Conservation (phyloP, 345 rosid species). For the Nephelium lappaceum region DNA sequence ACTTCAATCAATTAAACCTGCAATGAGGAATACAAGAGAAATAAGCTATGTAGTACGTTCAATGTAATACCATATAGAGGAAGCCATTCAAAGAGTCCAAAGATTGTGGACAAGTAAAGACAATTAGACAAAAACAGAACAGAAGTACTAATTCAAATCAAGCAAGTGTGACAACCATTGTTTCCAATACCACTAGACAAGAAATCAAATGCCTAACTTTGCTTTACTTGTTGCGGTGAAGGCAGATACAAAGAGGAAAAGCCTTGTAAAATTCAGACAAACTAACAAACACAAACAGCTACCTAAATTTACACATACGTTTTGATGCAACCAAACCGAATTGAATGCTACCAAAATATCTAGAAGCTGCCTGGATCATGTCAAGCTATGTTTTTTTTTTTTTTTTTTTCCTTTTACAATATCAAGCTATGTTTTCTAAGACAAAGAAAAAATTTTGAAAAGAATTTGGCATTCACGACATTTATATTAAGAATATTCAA, state of each 20-base stretch:
- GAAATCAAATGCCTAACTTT: constrained; percentile 31
- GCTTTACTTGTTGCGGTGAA: constrained; percentile 26
- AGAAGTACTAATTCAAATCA: constrained; percentile 16
- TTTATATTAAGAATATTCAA: constrained; percentile 18
- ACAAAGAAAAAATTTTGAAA: too few species aligned
- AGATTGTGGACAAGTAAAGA: constrained; percentile 18
- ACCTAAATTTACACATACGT: not conserved
- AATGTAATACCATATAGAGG: constrained; percentile 10
- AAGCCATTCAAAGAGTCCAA: constrained; percentile 27
- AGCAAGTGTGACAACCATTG: constrained; percentile 21
- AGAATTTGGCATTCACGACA: not conserved
- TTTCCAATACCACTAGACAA: constrained; percentile 37
- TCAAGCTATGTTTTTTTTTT: too few species aligned
- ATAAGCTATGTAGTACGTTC: constrained; percentile 3
- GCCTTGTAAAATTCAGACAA: not conserved
- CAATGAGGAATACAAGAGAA: constrained; percentile 13
- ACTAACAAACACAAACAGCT: constrained; percentile 4
- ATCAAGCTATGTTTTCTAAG: too few species aligned
- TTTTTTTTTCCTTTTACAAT: too few species aligned
- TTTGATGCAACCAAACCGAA: not conserved
- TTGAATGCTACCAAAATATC: not conserved
- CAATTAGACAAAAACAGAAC: constrained; percentile 7
- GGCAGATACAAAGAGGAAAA: constrained; percentile 33
- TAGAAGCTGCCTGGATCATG: not conserved
- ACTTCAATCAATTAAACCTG: constrained; percentile 23